Evolutionary conservation across 805 yeast species (phyloP).

Genomic region (Saccharomycopsis capsularis): DNA sequence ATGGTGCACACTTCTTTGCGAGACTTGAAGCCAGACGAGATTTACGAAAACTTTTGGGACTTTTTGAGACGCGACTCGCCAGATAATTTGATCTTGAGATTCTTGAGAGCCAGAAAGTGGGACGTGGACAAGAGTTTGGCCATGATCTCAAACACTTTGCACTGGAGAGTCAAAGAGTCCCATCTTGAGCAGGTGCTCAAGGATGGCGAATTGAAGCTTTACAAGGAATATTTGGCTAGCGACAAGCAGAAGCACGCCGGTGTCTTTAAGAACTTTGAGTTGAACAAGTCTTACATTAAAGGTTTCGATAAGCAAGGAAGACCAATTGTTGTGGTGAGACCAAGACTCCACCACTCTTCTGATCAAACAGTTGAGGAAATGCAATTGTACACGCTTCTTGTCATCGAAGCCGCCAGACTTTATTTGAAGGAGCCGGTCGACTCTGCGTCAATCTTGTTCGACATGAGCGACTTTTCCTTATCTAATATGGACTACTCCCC

Average conservation of each 20-base stretch:
- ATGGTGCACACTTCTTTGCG: constrained; percentile 43
- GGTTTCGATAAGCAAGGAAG: constrained; percentile 70
- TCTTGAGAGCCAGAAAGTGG: constrained; percentile 84
- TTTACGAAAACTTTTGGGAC: constrained; percentile 49
- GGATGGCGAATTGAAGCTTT: constrained; percentile 57
- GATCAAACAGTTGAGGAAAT: constrained; percentile 67
- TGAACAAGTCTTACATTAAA: constrained; percentile 64
- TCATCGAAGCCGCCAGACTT: constrained; percentile 78
- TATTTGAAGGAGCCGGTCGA: constrained; percentile 69
- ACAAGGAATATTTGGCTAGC: constrained; percentile 9
- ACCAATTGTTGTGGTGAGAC: constrained; percentile 78
- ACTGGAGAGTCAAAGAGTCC: constrained; percentile 64
- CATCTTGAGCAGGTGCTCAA: constrained; percentile 54
- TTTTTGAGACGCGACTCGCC: constrained; percentile 71
- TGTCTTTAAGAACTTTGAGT: constrained; percentile 47
- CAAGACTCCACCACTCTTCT: constrained; percentile 62
- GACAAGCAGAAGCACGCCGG: constrained; percentile 32
- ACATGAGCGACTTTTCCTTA: constrained; percentile 77
- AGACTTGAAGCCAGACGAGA: constrained; percentile 43
- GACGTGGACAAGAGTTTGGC: constrained; percentile 56
- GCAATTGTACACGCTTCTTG: constrained; percentile 63
- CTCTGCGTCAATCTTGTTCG: constrained; percentile 78
- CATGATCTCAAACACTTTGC: constrained; percentile 67
- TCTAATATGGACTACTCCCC: constrained; percentile 91
- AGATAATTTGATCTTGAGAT: constrained; percentile 71